Evolutionary conservation across 768 basidiomycete genomes (phyloP).

Genomic region (Xerocomus brunneocitrinus): DNA sequence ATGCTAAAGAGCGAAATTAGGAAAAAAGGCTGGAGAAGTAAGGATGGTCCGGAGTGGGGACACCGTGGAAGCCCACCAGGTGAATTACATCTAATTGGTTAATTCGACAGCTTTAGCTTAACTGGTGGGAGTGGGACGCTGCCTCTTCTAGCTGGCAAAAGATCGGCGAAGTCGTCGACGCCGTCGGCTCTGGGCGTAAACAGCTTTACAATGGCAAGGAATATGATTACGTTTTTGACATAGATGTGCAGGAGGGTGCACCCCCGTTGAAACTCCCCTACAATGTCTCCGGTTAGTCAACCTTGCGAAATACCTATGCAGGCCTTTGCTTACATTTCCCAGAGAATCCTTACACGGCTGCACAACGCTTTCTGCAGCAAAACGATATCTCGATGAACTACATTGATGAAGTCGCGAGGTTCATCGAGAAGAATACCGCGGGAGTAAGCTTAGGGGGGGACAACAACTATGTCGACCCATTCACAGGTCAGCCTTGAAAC

Average conservation of each 20-base stretch:
- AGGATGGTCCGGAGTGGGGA: conserved; percentile 84
- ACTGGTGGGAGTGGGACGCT: conserved; percentile 70
- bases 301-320: neutral
- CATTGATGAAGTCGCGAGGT: conserved; percentile 84
- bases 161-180: conserved; percentile 94
- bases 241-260: conserved; percentile 89
- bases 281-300: conserved; percentile 69
- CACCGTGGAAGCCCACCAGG: conserved; percentile 88
- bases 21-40: conserved; percentile 91
- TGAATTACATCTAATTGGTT: conserved; percentile 27
- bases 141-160: conserved; percentile 75
- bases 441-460: conserved; percentile 66
- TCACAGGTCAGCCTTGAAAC: conserved; percentile 56
- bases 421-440: conserved; percentile 88
- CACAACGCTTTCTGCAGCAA: conserved; percentile 78
- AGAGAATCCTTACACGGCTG: conserved; percentile 92
- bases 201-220: conserved; percentile 92
- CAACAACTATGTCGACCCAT: conserved; percentile 79
- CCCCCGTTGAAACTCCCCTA: conserved; percentile 94
- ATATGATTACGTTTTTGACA: conserved; percentile 99
- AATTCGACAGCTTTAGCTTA: neutral
- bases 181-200: conserved; percentile 84
- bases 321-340: conserved; percentile 3
- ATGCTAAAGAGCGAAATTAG: conserved; percentile 34
- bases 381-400: conserved; percentile 83